Evolutionary conservation across 2,329 filamentous ascomycete species (phyloP), one percentile per base, ranked within the genome.

Genomic region (Ceratocystis albifundus): DNA sequence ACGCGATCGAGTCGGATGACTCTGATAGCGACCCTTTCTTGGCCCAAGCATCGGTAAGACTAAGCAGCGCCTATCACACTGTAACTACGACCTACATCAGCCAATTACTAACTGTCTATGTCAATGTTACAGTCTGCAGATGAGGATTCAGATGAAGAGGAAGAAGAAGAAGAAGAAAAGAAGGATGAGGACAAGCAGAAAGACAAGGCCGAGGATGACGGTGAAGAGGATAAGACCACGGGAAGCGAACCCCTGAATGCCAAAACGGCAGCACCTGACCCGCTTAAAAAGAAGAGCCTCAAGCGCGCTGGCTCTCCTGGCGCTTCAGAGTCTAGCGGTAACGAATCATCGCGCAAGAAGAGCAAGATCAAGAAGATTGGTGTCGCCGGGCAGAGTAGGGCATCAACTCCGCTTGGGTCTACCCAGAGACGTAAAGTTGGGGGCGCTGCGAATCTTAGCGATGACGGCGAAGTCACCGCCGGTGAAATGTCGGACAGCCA

Each of bases 271-370:
- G 71, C 75, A 28, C 70, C 53, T 4, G 77, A 82, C 41, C 75
- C 79, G 10, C 72, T 76, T 4, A 84, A 83, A 74, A 84, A 84
- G 73, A 86, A 84, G 72, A 81, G 80, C 41, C 82, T 93, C 64
- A 96, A 96, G 77, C 86, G 93, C 36, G 83, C 89, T 41, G 90
- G 91, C 20, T 96, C 91, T 17, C 90, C 92, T 2, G 88, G 92
- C 70, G 81, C 89, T 41, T 96, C 91, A 1, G 93, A 97, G 74
- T 90, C 90, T 8, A 96, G 90, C 74, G 93, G 90, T 65, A 95
- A 92, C 71, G 93, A 97, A 74, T 93, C 89, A 0, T 84, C 86
- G 28, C 87, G 94, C 77, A 90, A 89, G 78, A 84, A 82, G 74
- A 84, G 88, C 73, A 89, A 87, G 77, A 88, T 88, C 73, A 82